phyloP scores from a whole-genome alignment of 805 yeast genomes.

The Barnettozyma californica region DNA sequence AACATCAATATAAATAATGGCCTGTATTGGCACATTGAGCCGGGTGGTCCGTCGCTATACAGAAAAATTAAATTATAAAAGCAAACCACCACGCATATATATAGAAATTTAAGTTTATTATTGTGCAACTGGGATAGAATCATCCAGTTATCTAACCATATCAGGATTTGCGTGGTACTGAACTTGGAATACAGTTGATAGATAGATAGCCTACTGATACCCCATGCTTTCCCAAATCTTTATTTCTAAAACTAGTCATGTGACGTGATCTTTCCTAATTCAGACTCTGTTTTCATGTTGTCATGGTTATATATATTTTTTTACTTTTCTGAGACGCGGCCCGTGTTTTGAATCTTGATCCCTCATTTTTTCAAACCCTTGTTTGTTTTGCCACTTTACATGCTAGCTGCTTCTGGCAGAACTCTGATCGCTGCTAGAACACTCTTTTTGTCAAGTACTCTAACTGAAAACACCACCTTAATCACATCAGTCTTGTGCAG shows the following conservation, averaged over 20 bases:
- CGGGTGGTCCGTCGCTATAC: no score
- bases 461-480: background rate
- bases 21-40: no score
- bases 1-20: no score
- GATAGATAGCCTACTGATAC: no score
- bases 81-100: no score
- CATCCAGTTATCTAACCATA: no score
- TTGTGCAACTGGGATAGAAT: no score
- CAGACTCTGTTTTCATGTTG: background rate
- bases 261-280: background rate
- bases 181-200: no score
- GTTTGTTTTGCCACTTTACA: background rate
- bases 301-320: background rate
- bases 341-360: background rate
- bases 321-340: background rate
- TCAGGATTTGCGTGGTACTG: no score
- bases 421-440: background rate
- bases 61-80: no score
- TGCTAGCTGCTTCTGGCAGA: conserved; percentile 3
- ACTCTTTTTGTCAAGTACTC: background rate
- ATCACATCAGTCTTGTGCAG: background rate
- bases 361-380: background rate
- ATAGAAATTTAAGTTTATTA: no score
- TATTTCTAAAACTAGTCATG: background rate
- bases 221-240: background rate